Evolutionary conservation across 2,329 filamentous ascomycete species (phyloP).

Genomic region (Diplodia corticola): DNA sequence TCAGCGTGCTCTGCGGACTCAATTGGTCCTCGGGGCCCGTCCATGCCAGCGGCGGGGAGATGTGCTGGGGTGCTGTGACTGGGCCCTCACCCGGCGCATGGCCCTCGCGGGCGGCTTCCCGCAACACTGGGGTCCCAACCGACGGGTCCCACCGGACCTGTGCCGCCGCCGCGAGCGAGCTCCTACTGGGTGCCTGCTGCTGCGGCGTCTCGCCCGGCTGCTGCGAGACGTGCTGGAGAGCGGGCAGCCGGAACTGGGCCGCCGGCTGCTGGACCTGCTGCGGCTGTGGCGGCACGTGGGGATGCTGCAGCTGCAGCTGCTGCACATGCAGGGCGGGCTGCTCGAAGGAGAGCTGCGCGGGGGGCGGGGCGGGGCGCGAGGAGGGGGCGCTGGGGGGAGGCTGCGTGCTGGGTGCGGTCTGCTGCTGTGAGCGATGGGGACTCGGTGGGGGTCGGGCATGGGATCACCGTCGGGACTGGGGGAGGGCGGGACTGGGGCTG

Average conservation of each 20-base stretch:
- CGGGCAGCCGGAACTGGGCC: conserved; percentile 8
- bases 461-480: not conserved
- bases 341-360: not conserved
- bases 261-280: not conserved
- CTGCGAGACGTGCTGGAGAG: conserved; percentile 14
- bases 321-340: not conserved
- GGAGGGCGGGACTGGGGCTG: not conserved
- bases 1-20: conserved; percentile 20
- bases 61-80: not conserved
- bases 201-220: conserved; percentile 2
- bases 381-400: not conserved
- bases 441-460: not conserved
- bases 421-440: not conserved
- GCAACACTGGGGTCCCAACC: conserved; percentile 8
- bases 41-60: conserved; percentile 9
- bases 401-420: not conserved
- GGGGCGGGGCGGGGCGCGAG: not conserved
- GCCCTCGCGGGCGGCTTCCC: not conserved
- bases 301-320: not conserved
- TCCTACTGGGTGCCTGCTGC: not conserved
- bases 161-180: conserved; percentile 5
- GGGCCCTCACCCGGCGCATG: not conserved
- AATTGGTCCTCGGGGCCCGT: conserved; percentile 11
- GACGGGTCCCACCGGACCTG: conserved; percentile 21
- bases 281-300: not conserved